phyloP scores from a whole-genome alignment of 1,284 basidiomycete genomes.

The Phaffia rhodozyma region DNA sequence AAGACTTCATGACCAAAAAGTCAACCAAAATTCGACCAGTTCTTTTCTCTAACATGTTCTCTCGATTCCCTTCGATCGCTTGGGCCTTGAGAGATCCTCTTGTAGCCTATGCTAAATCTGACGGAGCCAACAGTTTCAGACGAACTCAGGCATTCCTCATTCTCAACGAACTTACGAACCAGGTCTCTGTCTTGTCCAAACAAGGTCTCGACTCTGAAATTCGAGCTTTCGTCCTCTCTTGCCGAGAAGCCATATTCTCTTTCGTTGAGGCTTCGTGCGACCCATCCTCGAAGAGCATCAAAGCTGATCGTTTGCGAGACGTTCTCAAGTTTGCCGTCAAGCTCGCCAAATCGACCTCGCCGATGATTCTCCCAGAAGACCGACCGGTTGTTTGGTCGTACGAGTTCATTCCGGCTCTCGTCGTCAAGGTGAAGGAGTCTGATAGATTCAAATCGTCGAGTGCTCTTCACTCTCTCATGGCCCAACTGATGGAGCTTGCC shows the following conservation, averaged over 20 bases:
- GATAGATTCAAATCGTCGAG: conserved; percentile 41
- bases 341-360: conserved; percentile 53
- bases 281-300: conserved; percentile 36
- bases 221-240: conserved; percentile 42
- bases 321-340: conserved; percentile 59
- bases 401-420: conserved; percentile 30
- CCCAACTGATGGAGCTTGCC: conserved; percentile 38
- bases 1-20: conserved; percentile 71
- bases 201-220: conserved; percentile 35
- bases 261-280: conserved; percentile 17
- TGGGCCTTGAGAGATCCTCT: conserved; percentile 57
- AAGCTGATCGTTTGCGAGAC: conserved; percentile 62
- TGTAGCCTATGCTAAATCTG: conserved; percentile 40
- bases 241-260: conserved; percentile 44
- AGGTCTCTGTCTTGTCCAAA: conserved; percentile 41
- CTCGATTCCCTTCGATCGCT: conserved; percentile 52
- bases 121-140: conserved; percentile 61
- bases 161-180: conserved; percentile 52
- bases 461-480: conserved; percentile 41
- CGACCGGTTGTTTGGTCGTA: conserved; percentile 39
- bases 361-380: conserved; percentile 30
- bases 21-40: conserved; percentile 57
- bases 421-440: conserved; percentile 33
- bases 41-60: conserved; percentile 71
- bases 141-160: conserved; percentile 63